Base-by-base conservation (phyloP, 2,329 filamentous ascomycete genomes). In the Zymoseptoria passerinii region DNA sequence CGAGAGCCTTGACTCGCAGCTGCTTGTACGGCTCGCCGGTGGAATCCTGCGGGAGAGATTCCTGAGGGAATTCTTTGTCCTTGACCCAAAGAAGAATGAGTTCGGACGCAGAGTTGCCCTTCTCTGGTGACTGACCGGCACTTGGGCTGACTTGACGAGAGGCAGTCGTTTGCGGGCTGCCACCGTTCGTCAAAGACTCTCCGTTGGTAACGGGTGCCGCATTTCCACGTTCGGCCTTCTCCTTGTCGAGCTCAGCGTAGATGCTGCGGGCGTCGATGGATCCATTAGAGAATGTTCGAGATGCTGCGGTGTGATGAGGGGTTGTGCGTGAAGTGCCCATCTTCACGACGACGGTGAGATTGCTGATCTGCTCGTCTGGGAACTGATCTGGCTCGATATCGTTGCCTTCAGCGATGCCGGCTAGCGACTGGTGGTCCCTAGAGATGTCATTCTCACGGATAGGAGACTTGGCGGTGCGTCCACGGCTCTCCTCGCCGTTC, bases 281-380 rank as follows among this genome's bases (percentile, higher is more conserved):
- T 62, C 79, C 77, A 70, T 83, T 81, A 61, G 80, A 81, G 71
- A 81, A 81, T 19, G 78, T 81, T 70, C 78, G 75, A 19, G 74
- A 74, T 23, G 74, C 72, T 48, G 73, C 64, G 54, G 68, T 73
- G 64, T 76, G 75, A 64, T 72, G 75, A 28, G 72, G 69, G 58
- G 68, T 65, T 61, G 73, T 59, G 66, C 64, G 71, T 63, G 62
- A 69, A 19, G 59, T 53, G 48, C 65, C 65, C 61, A 68, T 64
- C 68, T 67, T 76, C 56, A 83, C 78, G 61, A 84, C 73, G 59
- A 82, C 80, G 49, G 76, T 77, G 62, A 84, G 74, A 57, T 74
- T 74, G 63, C 77, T 75, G 61, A 81, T 75, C 67, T 82, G 78
- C 59, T 78, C 75, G 66, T 83, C 77, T 48, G 76, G 77, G 70